These are phyloP conservation scores for Microcera coccophila DNA, from an alignment of 2,329 filamentous ascomycete species.

Conservation along the genomic window DNA sequence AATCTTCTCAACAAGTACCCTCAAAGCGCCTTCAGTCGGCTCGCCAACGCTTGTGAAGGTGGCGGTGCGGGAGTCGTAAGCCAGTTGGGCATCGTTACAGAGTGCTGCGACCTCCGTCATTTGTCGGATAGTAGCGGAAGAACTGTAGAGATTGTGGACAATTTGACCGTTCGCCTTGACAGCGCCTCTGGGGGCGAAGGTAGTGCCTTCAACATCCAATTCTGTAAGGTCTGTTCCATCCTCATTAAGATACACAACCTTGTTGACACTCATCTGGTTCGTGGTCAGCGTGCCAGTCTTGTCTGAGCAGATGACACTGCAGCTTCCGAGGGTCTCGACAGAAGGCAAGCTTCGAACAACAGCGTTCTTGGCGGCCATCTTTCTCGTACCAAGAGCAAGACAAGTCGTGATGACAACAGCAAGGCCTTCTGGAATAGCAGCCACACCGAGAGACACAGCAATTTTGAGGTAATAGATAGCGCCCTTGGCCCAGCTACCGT, in stretches of 20 bases:
- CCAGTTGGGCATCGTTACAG: conserved; percentile 84
- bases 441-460: conserved; percentile 94
- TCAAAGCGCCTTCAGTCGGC: conserved; percentile 88
- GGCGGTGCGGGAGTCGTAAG: conserved; percentile 72
- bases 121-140: conserved; percentile 73
- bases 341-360: conserved; percentile 94
- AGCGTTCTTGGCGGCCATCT: conserved; percentile 98
- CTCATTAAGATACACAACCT: conserved; percentile 78
- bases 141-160: conserved; percentile 63
- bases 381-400: conserved; percentile 88
- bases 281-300: conserved; percentile 98
- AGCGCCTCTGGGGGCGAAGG: conserved; percentile 78
- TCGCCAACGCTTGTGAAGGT: conserved; percentile 84
- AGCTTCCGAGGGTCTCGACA: conserved; percentile 96
- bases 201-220: conserved; percentile 86
- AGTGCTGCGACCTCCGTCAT: conserved; percentile 69
- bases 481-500: conserved; percentile 91
- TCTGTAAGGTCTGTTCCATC: conserved; percentile 73
- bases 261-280: conserved; percentile 98
- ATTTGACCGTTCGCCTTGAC: conserved; percentile 66
- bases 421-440: conserved; percentile 94
- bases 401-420: conserved; percentile 99
- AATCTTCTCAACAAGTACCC: conserved; percentile 89
- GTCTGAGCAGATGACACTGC: conserved; percentile 98
- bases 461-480: conserved; percentile 99